These are phyloP conservation scores for Suillus occidentalis DNA, from an alignment of 768 basidiomycete genomes.

Conservation along the genomic window DNA sequence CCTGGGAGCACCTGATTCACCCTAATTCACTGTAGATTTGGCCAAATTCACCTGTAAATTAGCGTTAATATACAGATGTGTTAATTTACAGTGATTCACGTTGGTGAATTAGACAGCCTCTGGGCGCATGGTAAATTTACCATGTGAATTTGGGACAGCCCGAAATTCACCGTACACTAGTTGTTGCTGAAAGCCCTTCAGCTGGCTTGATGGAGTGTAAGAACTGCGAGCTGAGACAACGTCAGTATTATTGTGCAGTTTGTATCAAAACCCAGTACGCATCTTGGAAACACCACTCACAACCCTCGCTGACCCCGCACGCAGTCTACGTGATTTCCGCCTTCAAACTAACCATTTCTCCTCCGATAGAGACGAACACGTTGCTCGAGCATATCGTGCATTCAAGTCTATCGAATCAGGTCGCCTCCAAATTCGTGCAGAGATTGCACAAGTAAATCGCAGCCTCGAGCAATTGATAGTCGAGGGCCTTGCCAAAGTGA, in stretches of 20 bases:
- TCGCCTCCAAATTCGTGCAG: slow-evolving; percentile 46
- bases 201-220: slow-evolving; percentile 62
- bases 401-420: slow-evolving; percentile 45
- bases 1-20: too few species aligned
- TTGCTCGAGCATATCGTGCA: slow-evolving; percentile 50
- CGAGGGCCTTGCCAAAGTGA: slow-evolving; percentile 44
- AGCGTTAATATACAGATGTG: too few species aligned
- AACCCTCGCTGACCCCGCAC: slow-evolving; percentile 1
- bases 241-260: slow-evolving; percentile 70
- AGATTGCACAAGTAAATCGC: slow-evolving; percentile 45
- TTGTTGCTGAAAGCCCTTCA: too few species aligned
- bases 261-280: slow-evolving; percentile 69
- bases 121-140: too few species aligned
- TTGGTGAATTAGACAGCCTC: too few species aligned
- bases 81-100: too few species aligned
- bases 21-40: too few species aligned
- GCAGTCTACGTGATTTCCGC: slow-evolving; percentile 57
- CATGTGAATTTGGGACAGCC: too few species aligned
- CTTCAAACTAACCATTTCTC: slow-evolving; percentile 55
- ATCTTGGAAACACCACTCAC: not conserved
- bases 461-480: slow-evolving; percentile 51
- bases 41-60: too few species aligned
- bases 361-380: slow-evolving; percentile 62
- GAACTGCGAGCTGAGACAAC: slow-evolving; percentile 70
- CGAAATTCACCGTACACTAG: too few species aligned